Conservation (phyloP, 768 basidiomycete genomes). For the Cantharellus anzutake region DNA sequence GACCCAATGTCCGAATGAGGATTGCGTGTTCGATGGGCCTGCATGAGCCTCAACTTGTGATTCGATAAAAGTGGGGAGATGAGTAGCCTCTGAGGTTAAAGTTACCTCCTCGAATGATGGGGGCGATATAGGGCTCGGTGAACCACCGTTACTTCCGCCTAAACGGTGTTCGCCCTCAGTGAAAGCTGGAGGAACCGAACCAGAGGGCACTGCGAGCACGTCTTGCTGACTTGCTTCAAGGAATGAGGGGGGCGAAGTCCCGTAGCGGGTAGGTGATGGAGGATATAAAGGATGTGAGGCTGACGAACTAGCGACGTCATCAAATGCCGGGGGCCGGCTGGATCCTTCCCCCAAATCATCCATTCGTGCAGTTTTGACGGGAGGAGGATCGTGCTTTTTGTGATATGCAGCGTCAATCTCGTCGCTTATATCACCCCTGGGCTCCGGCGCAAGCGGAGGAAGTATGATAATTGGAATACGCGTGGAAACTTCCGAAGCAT, state of each 20-base stretch:
- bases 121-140: neutral
- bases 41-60: constrained; percentile 43
- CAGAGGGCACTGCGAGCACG: constrained; percentile 34
- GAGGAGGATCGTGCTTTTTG: constrained; percentile 77
- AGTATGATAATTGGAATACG: constrained; percentile 52
- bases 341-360: constrained; percentile 28
- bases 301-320: constrained; percentile 30
- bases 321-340: constrained; percentile 63
- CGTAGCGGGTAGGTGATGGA: constrained; percentile 39
- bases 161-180: too few species aligned
- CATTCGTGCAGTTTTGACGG: constrained; percentile 43
- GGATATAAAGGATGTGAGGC: neutral
- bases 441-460: constrained; percentile 59
- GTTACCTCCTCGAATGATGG: neutral
- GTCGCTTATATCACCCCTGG: constrained; percentile 39
- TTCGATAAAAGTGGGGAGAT: constrained; percentile 58
- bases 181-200: neutral
- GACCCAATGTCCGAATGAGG: neutral
- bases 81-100: constrained; percentile 11
- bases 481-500: neutral
- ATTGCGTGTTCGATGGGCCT: constrained; percentile 13
- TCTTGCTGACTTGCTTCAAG: constrained; percentile 12
- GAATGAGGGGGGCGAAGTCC: constrained; percentile 27
- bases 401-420: constrained; percentile 46
- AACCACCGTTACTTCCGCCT: neutral